Base-by-base conservation (phyloP, 2,329 filamentous ascomycete genomes). In the Clonostachys byssicola region DNA sequence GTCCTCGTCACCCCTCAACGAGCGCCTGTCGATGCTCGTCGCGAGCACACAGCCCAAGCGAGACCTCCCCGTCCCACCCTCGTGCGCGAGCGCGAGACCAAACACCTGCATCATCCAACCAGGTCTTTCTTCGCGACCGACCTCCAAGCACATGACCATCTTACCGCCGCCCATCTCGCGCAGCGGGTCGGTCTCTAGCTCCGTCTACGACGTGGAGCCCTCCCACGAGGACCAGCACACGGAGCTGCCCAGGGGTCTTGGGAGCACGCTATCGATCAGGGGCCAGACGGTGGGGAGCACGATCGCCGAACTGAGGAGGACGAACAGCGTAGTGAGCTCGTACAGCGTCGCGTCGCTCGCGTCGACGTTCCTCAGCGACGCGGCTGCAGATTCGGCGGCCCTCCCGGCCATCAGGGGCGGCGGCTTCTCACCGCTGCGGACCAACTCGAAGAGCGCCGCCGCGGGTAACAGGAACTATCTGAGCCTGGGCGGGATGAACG, bases 251-350 rank as follows among this genome's bases (percentile, higher is more conserved):
- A 14, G 44, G 7, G 39, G 36, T 5, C 33, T 44, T 8, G 38
- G 40, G 14, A 47, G 47, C 8, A 45, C 38, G 8, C 40, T 34
- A 10, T 42, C 23, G 17, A 14, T 40, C 9, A 40, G n/a, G 38
- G 17, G n/a, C 40, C 51, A 55, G 13, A 48, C 56, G 7, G 57
- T 75, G 12, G 62, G 69, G n/a, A 63, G 60, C 50, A 68, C 75
- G 3, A 72, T 80, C 33, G 69, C 70, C 16, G 72, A 79, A 58
- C 71, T 82, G 47, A 71, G 78, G 10, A 68, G 77, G 44, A 81
- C 81, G 77, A 81, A 82, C 63, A 80, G 74, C 60, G 62, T 73
- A 46, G 56, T 77, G 41, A 77, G 71, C 54, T 64, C 68, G 3
- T 64, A 68, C 47, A 75, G 73, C 62, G 59, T 60, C 16, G 64